Percentiles rank a stretch among this genome's conserved stretches.
Conservation (phyloP, 352 stramenopile genomes). For the Globisporangium uncinulatum region DNA sequence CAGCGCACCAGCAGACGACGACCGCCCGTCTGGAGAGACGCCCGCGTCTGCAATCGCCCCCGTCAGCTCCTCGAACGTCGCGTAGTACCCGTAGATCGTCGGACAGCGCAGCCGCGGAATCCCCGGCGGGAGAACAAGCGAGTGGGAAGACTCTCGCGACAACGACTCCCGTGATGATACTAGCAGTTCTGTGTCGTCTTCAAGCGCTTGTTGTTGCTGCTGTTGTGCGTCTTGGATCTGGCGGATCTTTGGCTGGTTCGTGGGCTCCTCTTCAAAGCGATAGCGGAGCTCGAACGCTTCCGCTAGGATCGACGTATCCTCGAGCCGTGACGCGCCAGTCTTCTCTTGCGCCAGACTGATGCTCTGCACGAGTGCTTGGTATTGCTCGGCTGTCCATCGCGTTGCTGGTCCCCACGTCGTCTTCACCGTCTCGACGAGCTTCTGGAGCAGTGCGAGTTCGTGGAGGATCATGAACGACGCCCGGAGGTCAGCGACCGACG, state of each 20-base stretch:
- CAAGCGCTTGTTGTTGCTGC: too few species aligned
- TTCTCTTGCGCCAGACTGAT: constrained; percentile 54
- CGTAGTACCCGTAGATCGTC: constrained; percentile 71
- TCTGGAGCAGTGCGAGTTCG: constrained; percentile 57
- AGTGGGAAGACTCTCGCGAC: constrained; percentile 4
- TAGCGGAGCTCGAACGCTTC: constrained; percentile 56
- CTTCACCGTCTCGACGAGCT: constrained; percentile 41
- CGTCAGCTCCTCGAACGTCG: constrained; percentile 56
- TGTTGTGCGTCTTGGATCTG: constrained; percentile 10
- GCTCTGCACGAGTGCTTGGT: constrained; percentile 53
- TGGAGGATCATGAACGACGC: constrained; percentile 68
- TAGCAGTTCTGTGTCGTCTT: too few species aligned
- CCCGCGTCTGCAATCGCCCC: constrained; percentile 5
- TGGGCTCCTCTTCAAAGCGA: constrained; percentile 57
- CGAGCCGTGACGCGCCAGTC: constrained; percentile 22
- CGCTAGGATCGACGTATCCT: constrained; percentile 30
- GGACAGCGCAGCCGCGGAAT: constrained; percentile 42
- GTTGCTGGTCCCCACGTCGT: constrained; percentile 34
- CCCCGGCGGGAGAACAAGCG: constrained; percentile 10
- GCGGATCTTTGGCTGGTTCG: constrained; percentile 41
- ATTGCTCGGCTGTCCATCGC: constrained; percentile 49
- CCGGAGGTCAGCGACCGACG: constrained; percentile 31
- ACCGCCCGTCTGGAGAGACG: not conserved
- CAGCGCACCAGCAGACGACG: not conserved
- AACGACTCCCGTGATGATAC: not conserved